A percentile compares a stretch with the other conserved stretches of the same genome.
These are phyloP conservation scores for Xylariaceae sp. DNA, from an alignment of 2,329 filamentous ascomycete genomes.

Conservation along the genomic window DNA sequence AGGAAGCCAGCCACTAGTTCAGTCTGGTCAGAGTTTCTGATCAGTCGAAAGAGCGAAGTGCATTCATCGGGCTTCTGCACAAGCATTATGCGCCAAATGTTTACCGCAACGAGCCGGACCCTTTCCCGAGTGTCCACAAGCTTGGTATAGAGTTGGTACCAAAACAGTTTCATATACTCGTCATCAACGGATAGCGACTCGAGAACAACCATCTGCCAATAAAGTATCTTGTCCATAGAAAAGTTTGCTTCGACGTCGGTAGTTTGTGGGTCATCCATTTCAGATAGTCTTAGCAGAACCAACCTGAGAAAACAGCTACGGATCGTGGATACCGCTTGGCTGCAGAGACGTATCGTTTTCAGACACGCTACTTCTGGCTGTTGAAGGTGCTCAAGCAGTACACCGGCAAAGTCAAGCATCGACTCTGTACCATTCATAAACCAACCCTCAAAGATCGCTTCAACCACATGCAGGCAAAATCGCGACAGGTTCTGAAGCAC, in stretches of 20 bases:
- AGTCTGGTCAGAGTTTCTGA: conserved; percentile 63
- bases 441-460: conserved; percentile 94
- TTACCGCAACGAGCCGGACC: conserved; percentile 70
- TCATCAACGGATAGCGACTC: conserved; percentile 70
- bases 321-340: conserved; percentile 71
- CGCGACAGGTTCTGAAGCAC: conserved; percentile 82
- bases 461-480: conserved; percentile 73
- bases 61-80: conserved; percentile 89
- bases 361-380: conserved; percentile 71
- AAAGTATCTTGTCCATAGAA: conserved; percentile 80
- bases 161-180: conserved; percentile 78
- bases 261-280: conserved; percentile 63
- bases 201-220: conserved; percentile 92
- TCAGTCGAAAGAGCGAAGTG: conserved; percentile 64
- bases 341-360: conserved; percentile 89
- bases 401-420: conserved; percentile 79
- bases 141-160: conserved; percentile 89
- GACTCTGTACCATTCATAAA: conserved; percentile 83
- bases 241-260: conserved; percentile 57
- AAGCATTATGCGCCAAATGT: conserved; percentile 84
- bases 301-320: conserved; percentile 72
- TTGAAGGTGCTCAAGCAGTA: conserved; percentile 82
- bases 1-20: conserved; percentile 72
- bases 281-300: conserved; percentile 74
- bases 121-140: conserved; percentile 63